phyloP scores from a whole-genome alignment of 1,284 basidiomycete genomes.

The Anthracocystis panici-leucophaei region DNA sequence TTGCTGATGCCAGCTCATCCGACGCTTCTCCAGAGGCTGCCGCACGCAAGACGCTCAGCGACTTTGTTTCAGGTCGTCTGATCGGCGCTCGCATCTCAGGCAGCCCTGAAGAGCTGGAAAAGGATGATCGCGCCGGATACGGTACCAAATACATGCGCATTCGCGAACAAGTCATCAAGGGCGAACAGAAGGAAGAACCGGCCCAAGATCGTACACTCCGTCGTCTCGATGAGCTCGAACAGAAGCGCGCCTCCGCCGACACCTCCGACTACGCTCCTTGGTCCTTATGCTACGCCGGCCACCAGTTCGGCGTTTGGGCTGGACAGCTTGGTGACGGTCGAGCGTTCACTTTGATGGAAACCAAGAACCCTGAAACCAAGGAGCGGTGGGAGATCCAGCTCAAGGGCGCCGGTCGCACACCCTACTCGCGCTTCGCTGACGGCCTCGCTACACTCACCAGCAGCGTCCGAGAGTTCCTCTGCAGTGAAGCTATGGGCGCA shows the following conservation, averaged over 20 bases:
- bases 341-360: slow-evolving; percentile 84
- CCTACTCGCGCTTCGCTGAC: slow-evolving; percentile 90
- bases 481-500: slow-evolving; percentile 81
- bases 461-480: slow-evolving; percentile 84
- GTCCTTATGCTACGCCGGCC: slow-evolving; percentile 66
- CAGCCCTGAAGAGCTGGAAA: slow-evolving; percentile 18
- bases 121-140: slow-evolving; percentile 35
- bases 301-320: slow-evolving; percentile 91
- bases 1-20: slow-evolving; percentile 32
- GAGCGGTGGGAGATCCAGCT: slow-evolving; percentile 81
- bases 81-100: slow-evolving; percentile 41
- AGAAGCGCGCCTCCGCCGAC: slow-evolving; percentile 23
- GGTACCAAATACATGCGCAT: slow-evolving; percentile 52
- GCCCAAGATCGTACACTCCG: slow-evolving; percentile 25
- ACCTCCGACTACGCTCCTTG: slow-evolving; percentile 54
- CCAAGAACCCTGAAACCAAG: slow-evolving; percentile 73
- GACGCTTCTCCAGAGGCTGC: slow-evolving; percentile 18
- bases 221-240: slow-evolving; percentile 44
- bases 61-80: slow-evolving; percentile 49
- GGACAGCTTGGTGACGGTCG: slow-evolving; percentile 97
- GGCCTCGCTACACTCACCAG: slow-evolving; percentile 92
- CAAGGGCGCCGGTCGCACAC: slow-evolving; percentile 93
- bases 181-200: slow-evolving; percentile 32
- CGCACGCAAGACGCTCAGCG: slow-evolving; percentile 51
- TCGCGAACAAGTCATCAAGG: slow-evolving; percentile 39